Evolutionary conservation across 1,284 basidiomycete species (phyloP), one percentile per base, ranked within the genome.

Genomic region (Malassezia nana): DNA sequence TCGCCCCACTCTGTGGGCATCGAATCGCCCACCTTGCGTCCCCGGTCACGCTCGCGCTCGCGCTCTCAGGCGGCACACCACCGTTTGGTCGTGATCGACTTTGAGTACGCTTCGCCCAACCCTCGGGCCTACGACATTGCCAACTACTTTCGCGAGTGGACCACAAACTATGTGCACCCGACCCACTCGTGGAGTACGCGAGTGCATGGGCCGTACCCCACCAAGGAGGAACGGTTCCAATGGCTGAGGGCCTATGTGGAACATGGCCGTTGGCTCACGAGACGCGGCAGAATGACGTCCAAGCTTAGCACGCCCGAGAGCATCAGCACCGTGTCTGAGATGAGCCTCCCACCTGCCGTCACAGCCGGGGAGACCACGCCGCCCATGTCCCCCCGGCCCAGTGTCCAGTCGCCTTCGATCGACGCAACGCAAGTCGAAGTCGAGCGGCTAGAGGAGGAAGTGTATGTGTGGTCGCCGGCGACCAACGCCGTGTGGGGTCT

Each of bases 161-260:
- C 69, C 6, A 59, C 67, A 1, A 64, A 73, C 52, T 73, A 73
- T 35, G 58, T 69, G 25, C 61, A 67, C 24, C 56, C 58, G 2
- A 60, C 58, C 3, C 50, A 60, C 3, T 60, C 62, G 6, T 73
- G 70, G 70, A 64, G 62, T 4, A 46, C 67, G 44, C 58, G 52
- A 13, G 58, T 59, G 46, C 64, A 69, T 40, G 65, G 61, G 38
- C 55, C 61, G 22, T 72, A 68, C 51, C 70, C 70, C 0, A 60
- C 59, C 20, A 49, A 52, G 26, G 52, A 59, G 18, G 62, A 71
- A 50, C 60, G 68, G 25, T 58, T 60, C 29, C 60, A 63, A 29
- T 73, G 70, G 70, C 63, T 73, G 6, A 59, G 62, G 10, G 69
- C 70, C 10, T 73, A 73, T 44, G 70, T 69, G 10, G 65, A 71